A percentile compares a stretch with the other conserved stretches of the same genome.
These are phyloP conservation scores for Zygosaccharomyces gambellarensis DNA, from an alignment of 805 yeast genomes.

Conservation along the genomic window DNA sequence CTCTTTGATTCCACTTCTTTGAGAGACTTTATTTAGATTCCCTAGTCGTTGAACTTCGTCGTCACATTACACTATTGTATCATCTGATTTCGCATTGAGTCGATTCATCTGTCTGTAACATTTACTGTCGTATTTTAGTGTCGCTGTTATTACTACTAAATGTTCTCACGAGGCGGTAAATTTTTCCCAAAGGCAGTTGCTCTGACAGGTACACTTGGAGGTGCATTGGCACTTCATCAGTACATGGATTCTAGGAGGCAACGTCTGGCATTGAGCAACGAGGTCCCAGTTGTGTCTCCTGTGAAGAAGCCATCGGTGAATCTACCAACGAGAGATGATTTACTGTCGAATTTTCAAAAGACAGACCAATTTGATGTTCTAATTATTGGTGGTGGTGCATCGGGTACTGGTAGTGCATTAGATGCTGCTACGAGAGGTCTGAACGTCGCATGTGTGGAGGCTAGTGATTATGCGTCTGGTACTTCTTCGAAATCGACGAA, in stretches of 20 bases:
- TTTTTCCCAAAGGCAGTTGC: conserved; percentile 9
- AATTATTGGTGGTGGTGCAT: conserved; percentile 94
- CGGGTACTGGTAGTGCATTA: conserved; percentile 88
- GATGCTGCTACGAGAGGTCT: conserved; percentile 90
- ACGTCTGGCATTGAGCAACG: conserved; percentile 7
- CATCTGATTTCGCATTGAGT: not conserved
- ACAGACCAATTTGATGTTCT: conserved; percentile 66
- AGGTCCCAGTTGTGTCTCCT: conserved; percentile 12
- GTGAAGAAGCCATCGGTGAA: conserved; percentile 17
- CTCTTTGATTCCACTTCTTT: not conserved
- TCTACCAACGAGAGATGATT: conserved; percentile 48
- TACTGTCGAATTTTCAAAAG: conserved; percentile 45
- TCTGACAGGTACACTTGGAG: conserved; percentile 11
- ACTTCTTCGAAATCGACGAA: conserved; percentile 92
- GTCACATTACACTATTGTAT: not conserved
- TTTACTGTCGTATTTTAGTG: not conserved
- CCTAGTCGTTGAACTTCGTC: not conserved
- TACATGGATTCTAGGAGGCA: conserved; percentile 3
- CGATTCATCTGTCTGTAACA: not conserved
- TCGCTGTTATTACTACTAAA: not conserved
- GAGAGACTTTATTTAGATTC: not conserved
- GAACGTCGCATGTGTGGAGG: conserved; percentile 81
- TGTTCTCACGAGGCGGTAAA: conserved; percentile 14
- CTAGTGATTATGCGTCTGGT: conserved; percentile 85
- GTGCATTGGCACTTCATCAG: conserved; percentile 10